phyloP scores from a whole-genome alignment of 169 alveolate species.

The Eimeria falciformis region DNA sequence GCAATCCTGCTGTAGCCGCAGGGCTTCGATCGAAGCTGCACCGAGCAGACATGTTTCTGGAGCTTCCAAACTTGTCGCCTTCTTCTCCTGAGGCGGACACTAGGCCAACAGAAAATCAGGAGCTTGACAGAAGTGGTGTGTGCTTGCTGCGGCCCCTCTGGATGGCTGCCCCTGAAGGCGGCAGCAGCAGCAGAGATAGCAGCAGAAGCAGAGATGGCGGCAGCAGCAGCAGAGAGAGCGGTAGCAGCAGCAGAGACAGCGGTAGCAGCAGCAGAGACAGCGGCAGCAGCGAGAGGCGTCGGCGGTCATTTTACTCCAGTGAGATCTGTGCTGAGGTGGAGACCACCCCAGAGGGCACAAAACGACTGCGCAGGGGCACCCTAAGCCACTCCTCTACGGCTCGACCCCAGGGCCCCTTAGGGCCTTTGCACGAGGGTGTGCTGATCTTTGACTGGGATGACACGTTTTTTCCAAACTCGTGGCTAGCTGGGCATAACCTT shows the following conservation, averaged over 20 bases:
- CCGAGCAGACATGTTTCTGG: not conserved
- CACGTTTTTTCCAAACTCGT: constrained; percentile 37
- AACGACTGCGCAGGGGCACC: constrained; percentile 31
- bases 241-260: not conserved
- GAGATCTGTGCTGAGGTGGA: not conserved
- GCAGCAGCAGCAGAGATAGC: constrained; percentile 3
- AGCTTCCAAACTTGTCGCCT: not conserved
- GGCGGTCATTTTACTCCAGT: not conserved
- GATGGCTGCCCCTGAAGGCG: not conserved
- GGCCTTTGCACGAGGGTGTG: constrained; percentile 33
- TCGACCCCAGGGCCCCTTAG: not conserved
- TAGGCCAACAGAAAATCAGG: too few species aligned
- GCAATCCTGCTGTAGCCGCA: not conserved
- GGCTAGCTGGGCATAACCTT: not conserved
- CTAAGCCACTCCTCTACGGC: not conserved
- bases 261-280: not conserved
- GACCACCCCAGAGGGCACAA: not conserved
- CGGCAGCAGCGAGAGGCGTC: not conserved
- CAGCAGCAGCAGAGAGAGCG: too few species aligned
- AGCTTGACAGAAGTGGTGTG: too few species aligned
- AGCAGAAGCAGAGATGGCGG: too few species aligned
- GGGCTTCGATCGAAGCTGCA: not conserved
- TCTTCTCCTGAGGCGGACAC: too few species aligned
- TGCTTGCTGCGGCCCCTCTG: too few species aligned
- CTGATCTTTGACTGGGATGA: constrained; percentile 61